Conservation (phyloP, 148 eudicot genomes). For the Camellia japonica region DNA sequence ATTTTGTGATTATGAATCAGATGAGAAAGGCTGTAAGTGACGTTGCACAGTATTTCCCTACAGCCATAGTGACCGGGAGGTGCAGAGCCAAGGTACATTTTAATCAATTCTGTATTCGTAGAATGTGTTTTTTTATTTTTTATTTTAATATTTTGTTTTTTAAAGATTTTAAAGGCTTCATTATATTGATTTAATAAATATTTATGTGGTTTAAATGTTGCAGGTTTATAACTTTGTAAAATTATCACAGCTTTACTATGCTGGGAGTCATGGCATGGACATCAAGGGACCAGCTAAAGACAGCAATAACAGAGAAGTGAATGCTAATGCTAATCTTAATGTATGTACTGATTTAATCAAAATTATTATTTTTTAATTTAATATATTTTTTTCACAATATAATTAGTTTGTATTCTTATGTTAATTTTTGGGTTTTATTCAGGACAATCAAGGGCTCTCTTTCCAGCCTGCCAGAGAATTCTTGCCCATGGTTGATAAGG, state of each 20-base stretch:
- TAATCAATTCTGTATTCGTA: background rate
- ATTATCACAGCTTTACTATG: constrained; percentile 81
- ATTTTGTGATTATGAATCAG: constrained; percentile 27
- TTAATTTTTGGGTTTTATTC: constrained; percentile 9
- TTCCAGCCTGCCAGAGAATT: constrained; percentile 82
- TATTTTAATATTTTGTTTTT: too few species aligned
- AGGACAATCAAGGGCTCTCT: constrained; percentile 51
- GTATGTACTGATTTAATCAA: background rate
- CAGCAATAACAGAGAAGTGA: constrained; percentile 35
- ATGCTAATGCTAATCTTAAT: background rate
- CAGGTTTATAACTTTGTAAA: constrained; percentile 77
- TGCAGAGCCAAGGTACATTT: constrained; percentile 80
- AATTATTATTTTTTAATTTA: background rate
- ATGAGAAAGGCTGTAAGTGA: constrained; percentile 75
- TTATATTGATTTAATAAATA: background rate
- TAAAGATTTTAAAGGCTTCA: background rate
- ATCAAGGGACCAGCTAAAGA: constrained; percentile 69
- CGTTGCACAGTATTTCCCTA: constrained; percentile 72
- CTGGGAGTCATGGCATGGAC: constrained; percentile 99
- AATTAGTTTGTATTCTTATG: background rate
- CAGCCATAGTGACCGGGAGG: constrained; percentile 91
- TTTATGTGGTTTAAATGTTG: background rate
- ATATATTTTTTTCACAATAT: background rate
- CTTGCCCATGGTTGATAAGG: constrained; percentile 72
- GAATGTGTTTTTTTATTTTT: background rate